Conservation (phyloP, 2,329 filamentous ascomycete species). For the Myriosclerotinia curreyana region DNA sequence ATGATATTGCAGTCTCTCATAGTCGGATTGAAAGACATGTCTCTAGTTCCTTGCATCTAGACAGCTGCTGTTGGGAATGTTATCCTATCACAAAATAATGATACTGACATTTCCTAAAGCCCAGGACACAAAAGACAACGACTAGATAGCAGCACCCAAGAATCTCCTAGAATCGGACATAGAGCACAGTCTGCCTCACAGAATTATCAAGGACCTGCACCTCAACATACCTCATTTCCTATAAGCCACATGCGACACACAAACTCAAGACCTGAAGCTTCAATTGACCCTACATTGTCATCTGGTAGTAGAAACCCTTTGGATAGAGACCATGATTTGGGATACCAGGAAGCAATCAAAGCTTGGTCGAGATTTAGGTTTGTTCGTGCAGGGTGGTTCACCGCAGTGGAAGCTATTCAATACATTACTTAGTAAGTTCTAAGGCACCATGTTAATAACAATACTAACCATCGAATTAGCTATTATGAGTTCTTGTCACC, state of each 20-base stretch:
- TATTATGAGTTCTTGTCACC: constrained; percentile 92
- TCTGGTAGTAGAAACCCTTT: constrained; percentile 22
- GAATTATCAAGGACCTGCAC: constrained; percentile 25
- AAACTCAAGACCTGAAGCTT: constrained; percentile 24
- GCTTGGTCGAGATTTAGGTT: constrained; percentile 94
- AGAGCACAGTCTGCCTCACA: constrained; percentile 25
- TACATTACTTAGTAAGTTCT: constrained; percentile 82
- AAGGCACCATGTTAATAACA: not conserved
- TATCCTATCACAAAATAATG: not conserved
- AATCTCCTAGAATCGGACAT: constrained; percentile 32
- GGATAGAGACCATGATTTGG: constrained; percentile 46
- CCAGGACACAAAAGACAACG: constrained; percentile 38
- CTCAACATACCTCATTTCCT: constrained; percentile 26
- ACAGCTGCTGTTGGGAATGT: not conserved
- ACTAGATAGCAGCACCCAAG: constrained; percentile 30
- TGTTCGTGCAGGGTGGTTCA: constrained; percentile 96
- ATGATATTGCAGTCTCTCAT: constrained; percentile 21
- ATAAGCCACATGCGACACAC: constrained; percentile 31
- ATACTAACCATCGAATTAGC: constrained; percentile 44
- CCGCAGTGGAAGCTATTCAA: constrained; percentile 83
- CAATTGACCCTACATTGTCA: constrained; percentile 37
- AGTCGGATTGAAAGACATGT: not conserved
- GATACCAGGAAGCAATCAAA: constrained; percentile 68
- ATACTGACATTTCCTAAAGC: constrained; percentile 43
- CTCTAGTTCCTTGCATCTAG: not conserved